Conservation (phyloP, 1,284 basidiomycete genomes). For the Microbotryum intermedium region DNA sequence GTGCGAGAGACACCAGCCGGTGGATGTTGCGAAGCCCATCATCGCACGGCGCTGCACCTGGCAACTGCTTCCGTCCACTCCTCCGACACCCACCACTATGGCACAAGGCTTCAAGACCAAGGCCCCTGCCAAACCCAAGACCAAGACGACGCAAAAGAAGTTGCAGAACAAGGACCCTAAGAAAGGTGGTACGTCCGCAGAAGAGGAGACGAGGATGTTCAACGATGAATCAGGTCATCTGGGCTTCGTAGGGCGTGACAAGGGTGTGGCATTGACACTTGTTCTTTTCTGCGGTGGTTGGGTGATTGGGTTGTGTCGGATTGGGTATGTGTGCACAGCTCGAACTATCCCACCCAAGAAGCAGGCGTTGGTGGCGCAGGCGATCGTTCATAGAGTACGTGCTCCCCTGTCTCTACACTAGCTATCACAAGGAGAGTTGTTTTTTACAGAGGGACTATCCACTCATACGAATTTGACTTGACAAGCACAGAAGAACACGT, state of each 20-base stretch:
- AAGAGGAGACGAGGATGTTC: too few species aligned
- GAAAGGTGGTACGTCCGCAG: conserved; percentile 16
- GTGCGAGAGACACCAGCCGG: too few species aligned
- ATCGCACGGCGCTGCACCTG: too few species aligned
- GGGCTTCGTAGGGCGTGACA: not conserved
- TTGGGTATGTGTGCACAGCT: not conserved
- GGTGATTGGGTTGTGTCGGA: not conserved
- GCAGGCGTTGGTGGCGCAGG: conserved; percentile 3
- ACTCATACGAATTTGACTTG: too few species aligned
- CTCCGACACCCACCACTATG: not conserved
- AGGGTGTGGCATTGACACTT: too few species aligned
- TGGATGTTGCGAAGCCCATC: not conserved
- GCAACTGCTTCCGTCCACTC: too few species aligned
- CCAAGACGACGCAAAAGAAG: conserved; percentile 18
- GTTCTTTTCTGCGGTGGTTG: too few species aligned
- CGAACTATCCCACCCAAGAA: conserved; percentile 24
- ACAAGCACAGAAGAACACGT: conserved; percentile 18
- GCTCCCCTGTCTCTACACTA: not conserved
- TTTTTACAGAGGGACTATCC: too few species aligned
- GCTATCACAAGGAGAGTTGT: too few species aligned
- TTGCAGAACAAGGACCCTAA: conserved; percentile 15
- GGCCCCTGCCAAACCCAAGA: conserved; percentile 10
- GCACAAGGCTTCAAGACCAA: conserved; percentile 22
- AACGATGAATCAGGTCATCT: not conserved
- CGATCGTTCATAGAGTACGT: conserved; percentile 1